Evolutionary conservation across 148 eudicot genomes (phyloP), one percentile per base, ranked within the genome.

Genomic region (Vaccinium vitisidaea): DNA sequence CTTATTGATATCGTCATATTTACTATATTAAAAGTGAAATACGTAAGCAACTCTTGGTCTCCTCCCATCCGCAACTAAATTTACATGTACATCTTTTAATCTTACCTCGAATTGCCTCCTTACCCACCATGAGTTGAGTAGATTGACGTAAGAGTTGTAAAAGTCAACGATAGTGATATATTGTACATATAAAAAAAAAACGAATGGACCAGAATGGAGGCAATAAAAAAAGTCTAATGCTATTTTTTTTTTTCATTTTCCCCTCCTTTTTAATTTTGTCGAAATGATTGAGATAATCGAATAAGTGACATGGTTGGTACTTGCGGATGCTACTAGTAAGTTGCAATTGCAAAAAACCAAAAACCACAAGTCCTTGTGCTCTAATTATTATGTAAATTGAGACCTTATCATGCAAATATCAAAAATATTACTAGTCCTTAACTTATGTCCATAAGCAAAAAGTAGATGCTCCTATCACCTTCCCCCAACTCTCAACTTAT

Each of bases 371-470:
- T 43, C 46, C 46, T 43, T 43, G 46, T 43, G 46, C 46, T 3
- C 27, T 8, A 80, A 67, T 70, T 36, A 56, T 53, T 39, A n/a
- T 25, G 1, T 10, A 10, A 10, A 19, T 52, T 78, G 6, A 83
- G 85, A 85, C 77, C 90, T 88, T 88, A 88, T 88, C 90, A 88
- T 19, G 85, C 83, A 80, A 87, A 48, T 84, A 13, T 76, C 43
- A 23, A 7, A 30, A 67, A 56, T 18, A 23, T 65, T 53, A 5
- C 67, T 77, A 2, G 32, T 4, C 49, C 46, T n/a, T 69, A 8
- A 23, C 65, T 23, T 3, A 48, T 65, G 83, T 49, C 75, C 46
- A 80, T 25, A 8, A 48, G 83, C 83, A 27, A 81, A 27, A 81
- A 81, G 83, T 48, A 49, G 76, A 81, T 81, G 59, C 83, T 14